Evolutionary conservation across 1,284 basidiomycete genomes (phyloP).

Genomic region (Pseudozyma sp.): DNA sequence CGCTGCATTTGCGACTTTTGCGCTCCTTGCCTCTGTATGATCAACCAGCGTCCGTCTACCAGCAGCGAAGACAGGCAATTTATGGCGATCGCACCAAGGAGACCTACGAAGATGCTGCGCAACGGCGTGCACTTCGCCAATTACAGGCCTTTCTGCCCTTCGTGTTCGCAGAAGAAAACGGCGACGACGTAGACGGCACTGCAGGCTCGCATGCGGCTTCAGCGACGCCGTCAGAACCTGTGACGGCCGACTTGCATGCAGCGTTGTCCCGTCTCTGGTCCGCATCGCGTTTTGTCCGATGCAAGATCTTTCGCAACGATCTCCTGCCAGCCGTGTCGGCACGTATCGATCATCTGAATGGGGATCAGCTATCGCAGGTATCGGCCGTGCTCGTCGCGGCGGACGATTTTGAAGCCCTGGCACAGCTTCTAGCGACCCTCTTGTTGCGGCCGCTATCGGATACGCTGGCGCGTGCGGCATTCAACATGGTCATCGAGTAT

Average conservation of each 20-base stretch:
- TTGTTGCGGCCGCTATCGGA: slow-evolving; percentile 40
- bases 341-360: slow-evolving; percentile 34
- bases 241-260: neutral
- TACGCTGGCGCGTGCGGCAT: slow-evolving; percentile 31
- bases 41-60: slow-evolving; percentile 44
- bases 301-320: slow-evolving; percentile 37
- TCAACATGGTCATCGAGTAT: slow-evolving; percentile 45
- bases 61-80: slow-evolving; percentile 62
- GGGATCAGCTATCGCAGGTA: slow-evolving; percentile 34
- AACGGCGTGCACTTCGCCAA: slow-evolving; percentile 61
- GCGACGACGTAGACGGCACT: neutral
- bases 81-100: slow-evolving; percentile 63
- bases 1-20: slow-evolving; percentile 55
- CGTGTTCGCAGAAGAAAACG: slow-evolving; percentile 20
- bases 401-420: slow-evolving; percentile 41
- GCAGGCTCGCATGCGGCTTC: neutral
- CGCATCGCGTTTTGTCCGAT: slow-evolving; percentile 57
- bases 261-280: slow-evolving; percentile 50
- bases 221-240: neutral
- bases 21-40: slow-evolving; percentile 58
- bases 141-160: slow-evolving; percentile 42
- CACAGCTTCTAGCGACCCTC: slow-evolving; percentile 37
- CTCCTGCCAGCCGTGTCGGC: slow-evolving; percentile 30
- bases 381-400: slow-evolving; percentile 32
- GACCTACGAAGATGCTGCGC: slow-evolving; percentile 65